A percentile compares a stretch with the other conserved stretches of the same genome.
phyloP scores from a whole-genome alignment of 768 basidiomycete genomes.

The Pholiota molesta region DNA sequence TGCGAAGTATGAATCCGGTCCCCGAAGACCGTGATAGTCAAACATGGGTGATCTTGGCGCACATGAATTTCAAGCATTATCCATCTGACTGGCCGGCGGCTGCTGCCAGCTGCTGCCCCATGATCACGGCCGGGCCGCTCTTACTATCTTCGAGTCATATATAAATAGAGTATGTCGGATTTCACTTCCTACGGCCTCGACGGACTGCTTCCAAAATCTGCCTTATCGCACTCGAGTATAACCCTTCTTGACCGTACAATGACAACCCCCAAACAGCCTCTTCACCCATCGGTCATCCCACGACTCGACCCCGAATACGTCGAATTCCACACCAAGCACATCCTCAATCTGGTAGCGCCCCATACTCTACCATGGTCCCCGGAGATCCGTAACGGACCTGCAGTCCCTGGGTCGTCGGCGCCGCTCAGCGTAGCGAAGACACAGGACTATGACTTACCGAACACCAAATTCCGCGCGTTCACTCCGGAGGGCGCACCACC shows the following conservation, averaged over 20 bases:
- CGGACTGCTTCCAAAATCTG: no score
- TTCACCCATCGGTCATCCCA: constrained; percentile 62
- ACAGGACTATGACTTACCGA: constrained; percentile 53
- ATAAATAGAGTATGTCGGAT: not conserved
- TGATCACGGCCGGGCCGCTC: not conserved
- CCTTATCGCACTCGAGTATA: no score
- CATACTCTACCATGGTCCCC: constrained; percentile 69
- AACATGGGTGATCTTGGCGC: no score
- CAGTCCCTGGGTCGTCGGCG: constrained; percentile 58
- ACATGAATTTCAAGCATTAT: not conserved
- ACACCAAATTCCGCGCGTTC: constrained; percentile 63
- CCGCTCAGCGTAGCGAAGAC: constrained; percentile 59
- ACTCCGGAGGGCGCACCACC: constrained; percentile 59
- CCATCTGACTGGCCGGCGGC: not conserved
- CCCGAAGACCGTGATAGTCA: no score
- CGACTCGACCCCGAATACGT: constrained; percentile 70
- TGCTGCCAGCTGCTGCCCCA: not conserved
- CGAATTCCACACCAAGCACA: constrained; percentile 56
- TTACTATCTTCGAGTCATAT: not conserved
- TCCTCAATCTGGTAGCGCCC: constrained; percentile 48
- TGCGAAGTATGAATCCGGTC: no score
- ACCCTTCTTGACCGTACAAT: not conserved
- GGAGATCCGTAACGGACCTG: constrained; percentile 49
- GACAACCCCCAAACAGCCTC: constrained; percentile 40
- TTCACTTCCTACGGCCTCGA: not conserved